Percentiles rank a stretch among this genome's conserved stretches.
Evolutionary conservation across 2,329 filamentous ascomycete genomes (phyloP).

Genomic region (Diaporthe ampelina): DNA sequence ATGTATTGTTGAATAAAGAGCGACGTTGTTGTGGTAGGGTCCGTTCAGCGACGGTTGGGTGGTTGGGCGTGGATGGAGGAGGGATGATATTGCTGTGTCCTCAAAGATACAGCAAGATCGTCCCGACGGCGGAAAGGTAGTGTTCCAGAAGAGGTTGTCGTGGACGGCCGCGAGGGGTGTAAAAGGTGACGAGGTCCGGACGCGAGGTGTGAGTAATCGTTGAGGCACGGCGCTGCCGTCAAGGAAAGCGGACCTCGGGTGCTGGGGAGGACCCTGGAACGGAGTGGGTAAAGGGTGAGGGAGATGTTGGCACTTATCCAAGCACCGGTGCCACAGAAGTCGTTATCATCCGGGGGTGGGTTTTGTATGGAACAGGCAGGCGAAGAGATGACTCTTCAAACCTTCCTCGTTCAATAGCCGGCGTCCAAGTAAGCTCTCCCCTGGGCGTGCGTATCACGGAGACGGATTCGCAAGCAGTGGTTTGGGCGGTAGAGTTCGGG

Average conservation of each 20-base stretch:
- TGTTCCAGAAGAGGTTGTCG: constrained; percentile 21
- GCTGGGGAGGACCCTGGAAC: constrained; percentile 46
- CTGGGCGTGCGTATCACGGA: neutral
- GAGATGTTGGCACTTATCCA: constrained; percentile 51
- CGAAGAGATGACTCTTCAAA: constrained; percentile 64
- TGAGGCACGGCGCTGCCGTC: constrained; percentile 41
- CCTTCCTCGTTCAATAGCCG: constrained; percentile 51
- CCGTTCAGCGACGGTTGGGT: constrained; percentile 2
- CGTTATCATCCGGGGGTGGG: constrained; percentile 57
- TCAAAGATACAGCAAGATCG: constrained; percentile 37
- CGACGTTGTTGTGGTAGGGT: constrained; percentile 30
- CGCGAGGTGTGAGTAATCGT: constrained; percentile 39
- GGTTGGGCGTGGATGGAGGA: neutral
- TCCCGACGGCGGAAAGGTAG: constrained; percentile 19
- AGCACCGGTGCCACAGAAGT: constrained; percentile 54
- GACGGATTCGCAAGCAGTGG: neutral
- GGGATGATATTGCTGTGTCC: constrained; percentile 37
- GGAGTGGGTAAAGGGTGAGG: constrained; percentile 49
- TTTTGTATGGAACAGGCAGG: constrained; percentile 58
- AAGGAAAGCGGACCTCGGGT: constrained; percentile 36
- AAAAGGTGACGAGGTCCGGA: constrained; percentile 34
- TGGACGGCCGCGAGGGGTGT: constrained; percentile 6
- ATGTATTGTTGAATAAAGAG: constrained; percentile 40
- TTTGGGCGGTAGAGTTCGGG: neutral
- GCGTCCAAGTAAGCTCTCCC: constrained; percentile 16